Evolutionary conservation across 805 yeast genomes (phyloP), one percentile per base, ranked within the genome.

Genomic region (Maudiozyma pseudohumilis): DNA sequence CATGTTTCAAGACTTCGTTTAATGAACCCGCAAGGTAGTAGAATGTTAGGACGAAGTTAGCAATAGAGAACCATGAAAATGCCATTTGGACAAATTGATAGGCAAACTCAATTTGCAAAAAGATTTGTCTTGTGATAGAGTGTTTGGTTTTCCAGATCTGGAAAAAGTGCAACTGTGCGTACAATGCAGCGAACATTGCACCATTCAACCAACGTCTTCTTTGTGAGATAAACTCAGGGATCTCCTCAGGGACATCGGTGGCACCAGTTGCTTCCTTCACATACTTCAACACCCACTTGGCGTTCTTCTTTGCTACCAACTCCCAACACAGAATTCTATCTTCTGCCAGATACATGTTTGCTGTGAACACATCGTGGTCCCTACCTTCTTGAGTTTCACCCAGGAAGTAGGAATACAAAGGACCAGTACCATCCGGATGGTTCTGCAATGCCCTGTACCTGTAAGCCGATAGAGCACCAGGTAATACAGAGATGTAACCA

Each of bases 141-240:
- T 92, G 99, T 49, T 79, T 82, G 0, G 96, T 84, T 43, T 72
- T 66, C 95, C 96, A 89, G 40, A 92, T 82, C 49, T 83, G 82
- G 39, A 76, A 70, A 71, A 88, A 85, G 56, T 88, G 94, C 39
- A 83, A 54, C 46, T 84, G 84, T 2, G 96, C 78, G 57, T 82
- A 92, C 38, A 88, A 67, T 3, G 97, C 97, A 1, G 99, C 97
- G 65, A 92, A 92, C 55, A 92, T 74, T 2, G 98, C 94, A 58
- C 99, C 99, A 60, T 89, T 89, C 43, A 89, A 72, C 98, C 98
- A 89, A 68, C 98, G 78, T 66, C 98, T 80, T 66, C 98, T 80
- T 65, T 89, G 98, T 39, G 92, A 75, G 37, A 89, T 84, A 54
- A 92, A 86, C 55, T 92, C 97, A n/a, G 95, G 81, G 31, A 88